A percentile compares a stretch with the other conserved stretches of the same genome.
Evolutionary conservation across 2,329 filamentous ascomycete genomes (phyloP).

Genomic region (Lasiodiplodia sp.): DNA sequence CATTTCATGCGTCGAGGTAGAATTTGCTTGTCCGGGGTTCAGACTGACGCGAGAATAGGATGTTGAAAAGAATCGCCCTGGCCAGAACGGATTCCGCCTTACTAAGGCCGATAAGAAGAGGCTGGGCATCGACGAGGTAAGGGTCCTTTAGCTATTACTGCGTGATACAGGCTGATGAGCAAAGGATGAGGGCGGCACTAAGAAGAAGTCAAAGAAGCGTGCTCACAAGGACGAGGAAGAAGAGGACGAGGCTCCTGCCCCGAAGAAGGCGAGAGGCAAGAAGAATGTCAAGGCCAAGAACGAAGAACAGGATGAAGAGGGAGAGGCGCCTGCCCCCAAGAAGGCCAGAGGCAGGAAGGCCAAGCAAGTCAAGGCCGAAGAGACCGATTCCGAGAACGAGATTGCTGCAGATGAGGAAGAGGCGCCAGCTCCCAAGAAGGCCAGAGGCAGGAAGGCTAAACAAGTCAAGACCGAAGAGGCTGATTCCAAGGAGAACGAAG

Average conservation of each 20-base stretch:
- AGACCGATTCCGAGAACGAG: background rate
- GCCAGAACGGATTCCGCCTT: conserved; percentile 68
- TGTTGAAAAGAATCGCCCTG: conserved; percentile 74
- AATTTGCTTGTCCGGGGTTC: conserved; percentile 34
- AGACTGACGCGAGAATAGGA: conserved; percentile 62
- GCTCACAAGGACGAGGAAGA: conserved; percentile 41
- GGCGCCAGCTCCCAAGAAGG: conserved; percentile 40
- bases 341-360: conserved; percentile 42
- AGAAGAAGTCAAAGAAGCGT: conserved; percentile 50
- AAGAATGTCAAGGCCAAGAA: conserved; percentile 39
- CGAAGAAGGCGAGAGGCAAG: conserved; percentile 37
- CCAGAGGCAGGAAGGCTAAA: conserved; percentile 40
- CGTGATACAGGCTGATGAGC: conserved; percentile 1
- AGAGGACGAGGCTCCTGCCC: conserved; percentile 43
- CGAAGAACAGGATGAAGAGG: conserved; percentile 38
- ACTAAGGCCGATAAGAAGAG: conserved; percentile 38
- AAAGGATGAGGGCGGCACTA: conserved; percentile 36
- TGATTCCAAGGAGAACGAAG: conserved; percentile 32
- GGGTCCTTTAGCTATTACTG: conserved; percentile 16
- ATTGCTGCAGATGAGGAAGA: conserved; percentile 35
- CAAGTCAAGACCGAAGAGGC: conserved; percentile 33
- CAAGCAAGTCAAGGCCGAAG: conserved; percentile 26
- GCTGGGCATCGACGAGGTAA: conserved; percentile 37
- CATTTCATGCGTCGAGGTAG: conserved; percentile 31
- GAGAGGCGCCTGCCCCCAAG: conserved; percentile 40